Evolutionary conservation across 164 flowering plant species (phyloP), one percentile per base, ranked within the genome.

Genomic region (grape (Vitis vinifera)): DNA sequence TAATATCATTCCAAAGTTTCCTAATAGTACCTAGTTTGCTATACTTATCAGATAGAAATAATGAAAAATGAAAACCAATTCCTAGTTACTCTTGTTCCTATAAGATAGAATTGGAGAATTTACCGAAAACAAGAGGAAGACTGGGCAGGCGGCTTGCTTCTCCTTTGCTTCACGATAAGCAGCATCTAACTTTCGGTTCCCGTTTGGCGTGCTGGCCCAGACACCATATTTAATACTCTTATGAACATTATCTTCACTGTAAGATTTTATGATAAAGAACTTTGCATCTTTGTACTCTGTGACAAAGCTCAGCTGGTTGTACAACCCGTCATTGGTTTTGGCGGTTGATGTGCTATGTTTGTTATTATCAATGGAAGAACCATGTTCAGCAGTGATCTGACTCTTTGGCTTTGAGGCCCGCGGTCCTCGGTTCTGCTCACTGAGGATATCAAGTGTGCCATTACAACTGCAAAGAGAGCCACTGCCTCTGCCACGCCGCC

Each of bases 201-300:
- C 99, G 75, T 83, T 88, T 19, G 93, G 81, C 15, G 99, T 94
- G 82, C 99, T 94, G 65, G 99, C 90, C 99, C 99, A 94, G 57
- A 94, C 88, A 62, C 87, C 83, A 74, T 94, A 94, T 71, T 92
- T 94, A 52, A 94, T 91, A 68, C 99, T 92, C 80, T 89, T 91
- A 82, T 94, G 99, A 50, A 92, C 88, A 85, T 94, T 89, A 68
- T 92, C 97, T 79, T 94, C 98, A 77, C 95, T 94, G 77, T 89
- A 94, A 48, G 98, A 94, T 76, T 94, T 94, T 59, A 94, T 94
- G 49, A 94, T 83, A 73, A 89, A 94, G 67, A 94, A 89, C 65
- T 85, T 92, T 8, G 97, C 97, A 77, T 88, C 84, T 66, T 84
- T 76, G 71, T 84, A 85, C 31, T 92, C 97, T 0, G 84, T 86